Evolutionary conservation across 768 basidiomycete genomes (phyloP), one percentile per base, ranked within the genome.

Genomic region (Dictyophora rubrovolvata): DNA sequence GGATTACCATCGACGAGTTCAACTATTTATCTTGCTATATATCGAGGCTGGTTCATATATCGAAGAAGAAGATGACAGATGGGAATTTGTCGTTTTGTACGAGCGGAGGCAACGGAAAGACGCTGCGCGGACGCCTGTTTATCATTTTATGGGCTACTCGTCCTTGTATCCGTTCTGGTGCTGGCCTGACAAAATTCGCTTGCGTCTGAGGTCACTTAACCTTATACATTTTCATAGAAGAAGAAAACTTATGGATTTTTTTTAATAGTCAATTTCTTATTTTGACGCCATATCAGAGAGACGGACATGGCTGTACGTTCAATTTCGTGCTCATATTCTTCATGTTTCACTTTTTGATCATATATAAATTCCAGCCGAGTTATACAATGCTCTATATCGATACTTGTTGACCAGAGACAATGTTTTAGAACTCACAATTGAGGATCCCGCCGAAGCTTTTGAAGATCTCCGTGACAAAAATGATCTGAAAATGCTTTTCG

Each of bases 371-470:
- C 7, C 65, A 95, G 93, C 93, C 53, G 84, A 87, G 62, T 81
- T 98, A 12, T 98, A 96, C 76, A 81, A 75, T 49, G 83, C 92
- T 0, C 85, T 93, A 55, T 95, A 94, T 73, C 78, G 84, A 66
- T 81, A 89, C 66, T 79, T 89, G 18, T 69, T 88, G 48, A 73
- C 79, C 14, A 80, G 79, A 52, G 76, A 84, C 1, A 73, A 80
- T 53, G 81, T 95, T 42, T 85, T 88, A n/a, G 95, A 98, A 70
- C 73, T 98, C 47, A 96, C 93, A 1, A 89, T 99, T 20, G 96
- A 99, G 72, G 96, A 99, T 69, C 96, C 96, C 1, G 93, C 93
- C 0, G 96, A 99, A 72, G 89, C 91, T 10, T 97, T 99, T 67
- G 95, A 98, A 69, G 96, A 98, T 69, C 78, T 98, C 48, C 78